These are phyloP conservation scores for Talaromyces borbonicus DNA, from an alignment of 495 filamentous ascomycete genomes.

Conservation along the genomic window DNA sequence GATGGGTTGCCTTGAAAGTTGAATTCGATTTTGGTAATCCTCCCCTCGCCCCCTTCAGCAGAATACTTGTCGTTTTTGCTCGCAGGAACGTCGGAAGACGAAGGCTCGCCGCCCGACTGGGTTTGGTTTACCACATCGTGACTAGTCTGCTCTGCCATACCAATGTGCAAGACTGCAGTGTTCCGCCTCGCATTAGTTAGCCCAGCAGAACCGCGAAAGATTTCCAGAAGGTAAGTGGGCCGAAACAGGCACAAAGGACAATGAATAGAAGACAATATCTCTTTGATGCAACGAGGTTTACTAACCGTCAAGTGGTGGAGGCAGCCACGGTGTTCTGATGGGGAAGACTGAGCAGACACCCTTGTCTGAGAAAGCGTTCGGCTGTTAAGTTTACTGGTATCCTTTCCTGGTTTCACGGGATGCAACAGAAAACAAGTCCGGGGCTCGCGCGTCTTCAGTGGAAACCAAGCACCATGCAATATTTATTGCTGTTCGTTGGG, in stretches of 20 bases:
- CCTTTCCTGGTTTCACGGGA: neutral
- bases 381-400: neutral
- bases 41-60: conserved; percentile 49
- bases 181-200: neutral
- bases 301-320: conserved; percentile 7
- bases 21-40: conserved; percentile 32
- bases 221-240: neutral
- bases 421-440: neutral
- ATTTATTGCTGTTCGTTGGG: neutral
- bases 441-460: neutral
- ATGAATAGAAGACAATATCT: neutral
- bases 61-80: conserved; percentile 43
- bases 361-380: neutral
- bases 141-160: conserved; percentile 71
- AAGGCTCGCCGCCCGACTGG: conserved; percentile 62
- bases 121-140: conserved; percentile 73
- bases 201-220: neutral
- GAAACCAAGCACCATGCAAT: conserved; percentile 3
- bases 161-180: conserved; percentile 44
- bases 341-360: neutral
- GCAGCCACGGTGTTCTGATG: conserved; percentile 9
- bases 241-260: neutral
- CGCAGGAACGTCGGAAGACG: conserved; percentile 65
- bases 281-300: neutral
- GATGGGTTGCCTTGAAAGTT: conserved; percentile 19